These are phyloP conservation scores for Fraxinus pennsylvanica DNA, from an alignment of 257 asterid species.

Conservation along the genomic window DNA sequence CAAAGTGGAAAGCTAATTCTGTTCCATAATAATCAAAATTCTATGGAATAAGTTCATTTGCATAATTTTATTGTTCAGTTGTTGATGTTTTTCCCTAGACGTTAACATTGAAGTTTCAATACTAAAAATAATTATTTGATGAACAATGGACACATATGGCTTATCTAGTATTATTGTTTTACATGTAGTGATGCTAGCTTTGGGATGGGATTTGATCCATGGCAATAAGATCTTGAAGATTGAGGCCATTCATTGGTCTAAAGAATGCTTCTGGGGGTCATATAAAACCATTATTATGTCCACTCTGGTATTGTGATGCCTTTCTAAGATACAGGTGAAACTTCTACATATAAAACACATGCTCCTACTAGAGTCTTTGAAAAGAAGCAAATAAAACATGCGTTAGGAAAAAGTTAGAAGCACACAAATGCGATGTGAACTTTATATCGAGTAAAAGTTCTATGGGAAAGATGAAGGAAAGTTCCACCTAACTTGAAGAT, in stretches of 20 bases:
- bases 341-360: conserved; percentile 50
- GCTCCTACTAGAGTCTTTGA: neutral
- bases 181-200: conserved; percentile 50
- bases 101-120: conserved; percentile 56
- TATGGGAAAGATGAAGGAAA: too few species aligned
- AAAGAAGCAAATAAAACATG: neutral
- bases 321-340: conserved; percentile 83
- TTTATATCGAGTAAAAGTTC: neutral
- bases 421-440: neutral
- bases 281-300: conserved; percentile 51
- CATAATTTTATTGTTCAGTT: conserved; percentile 41
- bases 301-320: conserved; percentile 61
- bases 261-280: conserved; percentile 56
- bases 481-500: conserved; percentile 70
- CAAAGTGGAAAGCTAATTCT: conserved; percentile 68
- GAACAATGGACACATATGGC: conserved; percentile 48
- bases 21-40: conserved; percentile 74
- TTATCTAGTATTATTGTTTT: conserved; percentile 69
- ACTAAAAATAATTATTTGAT: conserved; percentile 68
- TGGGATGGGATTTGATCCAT: conserved; percentile 66
- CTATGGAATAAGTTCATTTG: conserved; percentile 75
- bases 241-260: conserved; percentile 59
- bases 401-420: neutral
- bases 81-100: conserved; percentile 53
- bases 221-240: conserved; percentile 72